Evolutionary conservation across 768 basidiomycete species (phyloP).

Genomic region (Amyloporia xantha): DNA sequence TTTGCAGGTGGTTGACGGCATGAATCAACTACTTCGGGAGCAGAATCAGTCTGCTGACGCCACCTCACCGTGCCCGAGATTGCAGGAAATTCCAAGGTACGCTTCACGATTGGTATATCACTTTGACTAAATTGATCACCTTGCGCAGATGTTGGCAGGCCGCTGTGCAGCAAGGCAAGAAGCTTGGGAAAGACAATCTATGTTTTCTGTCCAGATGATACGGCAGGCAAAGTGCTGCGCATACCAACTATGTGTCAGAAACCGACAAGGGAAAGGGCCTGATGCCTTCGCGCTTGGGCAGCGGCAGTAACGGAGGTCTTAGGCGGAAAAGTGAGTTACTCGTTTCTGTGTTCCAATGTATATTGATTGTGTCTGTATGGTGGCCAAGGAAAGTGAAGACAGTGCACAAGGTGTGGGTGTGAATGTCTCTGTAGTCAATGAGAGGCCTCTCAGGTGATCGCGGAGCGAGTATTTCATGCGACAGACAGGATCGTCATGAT

Average conservation of each 20-base stretch:
- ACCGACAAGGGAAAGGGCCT: conserved; percentile 54
- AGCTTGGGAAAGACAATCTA: conserved; percentile 80
- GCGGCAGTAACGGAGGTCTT: conserved; percentile 66
- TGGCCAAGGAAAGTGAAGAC: conserved; percentile 96
- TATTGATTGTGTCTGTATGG: too few relatives aligned
- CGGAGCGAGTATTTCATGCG: conserved; percentile 34
- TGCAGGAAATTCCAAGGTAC: conserved; percentile 81
- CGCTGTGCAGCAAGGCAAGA: conserved; percentile 71
- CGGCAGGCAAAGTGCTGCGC: conserved; percentile 72
- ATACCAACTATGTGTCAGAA: conserved; percentile 78
- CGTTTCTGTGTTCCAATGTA: too few relatives aligned
- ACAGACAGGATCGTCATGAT: too few relatives aligned
- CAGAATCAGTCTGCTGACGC: conserved; percentile 64
- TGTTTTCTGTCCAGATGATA: conserved; percentile 73
- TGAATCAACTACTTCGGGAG: conserved; percentile 70
- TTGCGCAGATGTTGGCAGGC: conserved; percentile 69
- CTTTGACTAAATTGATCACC: too few relatives aligned
- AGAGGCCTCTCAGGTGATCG: conserved; percentile 61
- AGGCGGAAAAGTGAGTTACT: conserved; percentile 86
- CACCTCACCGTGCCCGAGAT: conserved; percentile 71
- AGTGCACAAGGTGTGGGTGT: conserved; percentile 83
- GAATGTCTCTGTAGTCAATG: conserved; percentile 52
- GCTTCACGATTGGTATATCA: too few relatives aligned
- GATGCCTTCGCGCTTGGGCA: conserved; percentile 92
- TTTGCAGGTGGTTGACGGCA: conserved; percentile 58